Conservation (phyloP, 1,284 basidiomycete species). For the Macrocybe sp. region DNA sequence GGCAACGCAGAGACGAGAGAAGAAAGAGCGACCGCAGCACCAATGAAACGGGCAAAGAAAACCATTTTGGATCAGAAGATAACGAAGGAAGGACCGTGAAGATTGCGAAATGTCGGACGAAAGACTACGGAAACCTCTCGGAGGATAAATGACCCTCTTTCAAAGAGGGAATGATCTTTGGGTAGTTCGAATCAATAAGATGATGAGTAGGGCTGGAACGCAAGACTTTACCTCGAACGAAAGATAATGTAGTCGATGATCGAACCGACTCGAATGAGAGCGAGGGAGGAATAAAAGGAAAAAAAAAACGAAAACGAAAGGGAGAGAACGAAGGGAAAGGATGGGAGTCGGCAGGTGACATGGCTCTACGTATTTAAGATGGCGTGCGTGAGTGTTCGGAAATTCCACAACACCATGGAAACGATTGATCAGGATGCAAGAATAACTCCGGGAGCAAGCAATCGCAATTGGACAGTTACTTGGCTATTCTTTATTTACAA, state of each 20-base stretch:
- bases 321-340: conserved; percentile 24
- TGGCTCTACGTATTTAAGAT: conserved; percentile 4
- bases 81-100: conserved; percentile 32
- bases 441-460: too few species aligned
- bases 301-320: conserved; percentile 32
- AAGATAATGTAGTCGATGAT: conserved; percentile 51
- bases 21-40: conserved; percentile 47
- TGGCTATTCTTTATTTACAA: too few species aligned
- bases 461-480: too few species aligned
- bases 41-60: conserved; percentile 45
- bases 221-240: conserved; percentile 45
- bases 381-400: conserved; percentile 7
- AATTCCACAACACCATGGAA: conserved; percentile 19
- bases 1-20: conserved; percentile 47
- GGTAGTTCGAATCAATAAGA: conserved; percentile 10
- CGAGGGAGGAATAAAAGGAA: conserved; percentile 31
- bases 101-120: conserved; percentile 43
- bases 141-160: conserved; percentile 54
- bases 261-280: conserved; percentile 53
- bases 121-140: conserved; percentile 46
- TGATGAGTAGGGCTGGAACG: conserved; percentile 1
- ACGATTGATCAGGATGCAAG: conserved; percentile 7
- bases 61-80: conserved; percentile 36
- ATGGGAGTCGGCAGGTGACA: conserved; percentile 12
- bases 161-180: conserved; percentile 63